phyloP scores from a whole-genome alignment of 257 asterid species.

The Fraxinus pennsylvanica region DNA sequence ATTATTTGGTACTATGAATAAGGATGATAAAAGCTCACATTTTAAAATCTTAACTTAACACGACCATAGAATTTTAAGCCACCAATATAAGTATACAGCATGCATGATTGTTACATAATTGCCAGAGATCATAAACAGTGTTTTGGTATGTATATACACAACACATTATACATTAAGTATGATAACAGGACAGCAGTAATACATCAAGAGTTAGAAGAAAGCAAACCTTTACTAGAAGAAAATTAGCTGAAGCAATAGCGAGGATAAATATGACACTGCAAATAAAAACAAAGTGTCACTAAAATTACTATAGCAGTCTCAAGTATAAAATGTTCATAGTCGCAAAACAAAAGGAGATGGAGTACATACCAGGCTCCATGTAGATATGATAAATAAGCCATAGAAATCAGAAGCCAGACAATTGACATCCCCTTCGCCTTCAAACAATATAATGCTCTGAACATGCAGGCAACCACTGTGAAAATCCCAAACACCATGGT shows the following conservation, averaged over 20 bases:
- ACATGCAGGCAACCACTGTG: constrained; percentile 58
- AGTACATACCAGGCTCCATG: constrained; percentile 85
- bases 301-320: constrained; percentile 24
- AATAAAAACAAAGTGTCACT: constrained; percentile 23
- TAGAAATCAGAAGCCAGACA: constrained; percentile 69
- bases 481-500: constrained; percentile 66
- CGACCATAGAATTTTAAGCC: constrained; percentile 15
- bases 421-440: constrained; percentile 84
- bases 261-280: constrained; percentile 72
- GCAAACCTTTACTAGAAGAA: constrained; percentile 82
- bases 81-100: constrained; percentile 10
- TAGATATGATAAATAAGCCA: constrained; percentile 66
- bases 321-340: constrained; percentile 17
- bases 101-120: background rate
- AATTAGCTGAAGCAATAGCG: constrained; percentile 77
- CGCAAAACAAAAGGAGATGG: constrained; percentile 10
- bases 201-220: constrained; percentile 20
- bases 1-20: constrained; percentile 12
- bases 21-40: constrained; percentile 5
- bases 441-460: constrained; percentile 48
- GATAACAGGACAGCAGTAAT: constrained; percentile 15
- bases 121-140: background rate
- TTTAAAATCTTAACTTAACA: constrained; percentile 10
- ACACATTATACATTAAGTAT: background rate
- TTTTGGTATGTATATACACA: constrained; percentile 4